Conservation (phyloP, 306 rosid genomes). For the Geum urbanum region DNA sequence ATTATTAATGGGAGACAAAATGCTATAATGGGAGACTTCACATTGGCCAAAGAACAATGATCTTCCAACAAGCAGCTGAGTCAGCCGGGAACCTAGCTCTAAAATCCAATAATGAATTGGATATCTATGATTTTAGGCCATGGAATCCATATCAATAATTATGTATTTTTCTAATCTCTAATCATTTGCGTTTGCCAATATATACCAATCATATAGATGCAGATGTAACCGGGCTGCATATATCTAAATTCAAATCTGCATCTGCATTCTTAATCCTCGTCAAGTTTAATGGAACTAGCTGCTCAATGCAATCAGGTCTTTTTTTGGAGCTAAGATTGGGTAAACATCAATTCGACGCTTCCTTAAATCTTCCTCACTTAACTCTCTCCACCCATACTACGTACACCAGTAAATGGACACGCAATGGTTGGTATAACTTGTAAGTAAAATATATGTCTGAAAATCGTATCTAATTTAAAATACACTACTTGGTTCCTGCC, state of each 20-base stretch:
- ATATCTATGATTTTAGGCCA: neutral
- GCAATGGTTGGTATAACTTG: neutral
- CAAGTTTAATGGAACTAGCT: neutral
- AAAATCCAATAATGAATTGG: neutral
- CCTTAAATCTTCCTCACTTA: neutral
- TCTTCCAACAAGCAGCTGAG: neutral
- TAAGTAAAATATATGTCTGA: neutral
- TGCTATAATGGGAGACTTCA: neutral
- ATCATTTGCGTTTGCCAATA: neutral
- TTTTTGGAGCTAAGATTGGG: neutral
- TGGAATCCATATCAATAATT: neutral
- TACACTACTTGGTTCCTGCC: no score
- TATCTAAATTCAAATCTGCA: slow-evolving; percentile 4
- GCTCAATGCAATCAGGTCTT: slow-evolving; percentile 8
- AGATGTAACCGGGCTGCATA: neutral
- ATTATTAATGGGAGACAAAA: slow-evolving; percentile 1
- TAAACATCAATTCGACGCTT: neutral
- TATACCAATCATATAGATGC: no score
- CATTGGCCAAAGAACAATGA: neutral
- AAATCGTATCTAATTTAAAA: no score
- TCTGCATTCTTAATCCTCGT: neutral
- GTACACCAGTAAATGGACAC: neutral
- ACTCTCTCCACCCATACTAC: neutral
- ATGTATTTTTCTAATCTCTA: neutral
- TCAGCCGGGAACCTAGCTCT: neutral